Base-by-base conservation (phyloP, 805 yeast genomes). In the Lipomyces yamadae region DNA sequence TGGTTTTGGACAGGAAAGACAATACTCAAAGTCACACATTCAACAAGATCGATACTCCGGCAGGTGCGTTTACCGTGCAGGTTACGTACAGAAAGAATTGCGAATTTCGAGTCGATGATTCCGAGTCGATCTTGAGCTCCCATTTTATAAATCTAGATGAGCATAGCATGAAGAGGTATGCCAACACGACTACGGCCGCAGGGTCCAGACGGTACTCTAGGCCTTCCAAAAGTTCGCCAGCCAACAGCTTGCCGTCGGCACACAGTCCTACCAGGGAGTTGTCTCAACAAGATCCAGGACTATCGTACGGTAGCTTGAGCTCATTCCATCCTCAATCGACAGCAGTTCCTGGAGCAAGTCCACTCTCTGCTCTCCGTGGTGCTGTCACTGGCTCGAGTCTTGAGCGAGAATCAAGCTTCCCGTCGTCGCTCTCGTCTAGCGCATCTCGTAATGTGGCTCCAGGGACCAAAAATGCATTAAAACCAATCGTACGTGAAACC, bases 41-140 rank as follows among this genome's bases (percentile, higher is more conserved):
- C 63, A 83, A 85, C 3, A 91, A 96, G 0, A 85, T 95, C 2
- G 81, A 84, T 63, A 91, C 97, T 0, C 86, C 89, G 6, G 81
- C 86, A 57, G 99, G 99, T 0, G 80, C 88, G 0, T 77, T 94
- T 61, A 82, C 86, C 66, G 83, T 91, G 5, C 86, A 95, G 0
- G 95, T 91, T 0, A 88, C 96, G 1, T 94, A 90, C 74, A 83
- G 99, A 64, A 83, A 81, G 52, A 89, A 92, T 74, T 82, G 86
- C 69, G 83, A 85, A 58, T 94, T 94, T 77, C 79, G 83, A 52
- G 79, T 92, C 10, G 85, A 83, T 68, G 92, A 88, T 72, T 85
- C 85, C 54, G 95, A 90, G 72, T 86, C 85, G 65, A 76, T 87
- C 4, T 76, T 88, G 33, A 84, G 90, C 4, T 82, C 82, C 56